These are phyloP conservation scores for Exophiala xenobiotica DNA, from an alignment of 2,329 filamentous ascomycete species.

Conservation along the genomic window DNA sequence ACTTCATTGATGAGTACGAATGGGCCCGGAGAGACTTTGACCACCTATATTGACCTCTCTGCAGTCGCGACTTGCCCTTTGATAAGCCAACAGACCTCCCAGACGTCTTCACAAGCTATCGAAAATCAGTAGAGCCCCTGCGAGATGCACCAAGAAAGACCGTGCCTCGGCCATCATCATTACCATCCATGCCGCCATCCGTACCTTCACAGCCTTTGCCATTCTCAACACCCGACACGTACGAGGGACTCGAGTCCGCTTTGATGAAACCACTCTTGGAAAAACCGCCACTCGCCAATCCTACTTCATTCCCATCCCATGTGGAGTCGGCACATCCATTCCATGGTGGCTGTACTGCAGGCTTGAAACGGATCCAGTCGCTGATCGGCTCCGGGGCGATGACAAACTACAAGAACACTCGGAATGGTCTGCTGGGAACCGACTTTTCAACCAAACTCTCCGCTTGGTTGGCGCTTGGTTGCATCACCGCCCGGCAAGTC, in stretches of 20 bases:
- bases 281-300: slow-evolving; percentile 51
- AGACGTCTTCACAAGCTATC: slow-evolving; percentile 73
- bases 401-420: slow-evolving; percentile 65
- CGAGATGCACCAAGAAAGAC: slow-evolving; percentile 61
- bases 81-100: slow-evolving; percentile 60
- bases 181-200: slow-evolving; percentile 59
- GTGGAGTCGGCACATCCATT: slow-evolving; percentile 65
- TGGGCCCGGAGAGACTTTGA: not conserved
- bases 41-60: not conserved
- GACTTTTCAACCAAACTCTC: slow-evolving; percentile 77
- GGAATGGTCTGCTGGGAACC: slow-evolving; percentile 68
- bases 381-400: slow-evolving; percentile 62
- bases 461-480: slow-evolving; percentile 69
- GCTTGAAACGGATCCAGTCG: slow-evolving; percentile 58
- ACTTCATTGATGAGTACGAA: slow-evolving; percentile 74
- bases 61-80: slow-evolving; percentile 66
- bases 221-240: slow-evolving; percentile 61
- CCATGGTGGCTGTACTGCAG: slow-evolving; percentile 64
- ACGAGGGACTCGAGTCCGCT: slow-evolving; percentile 54
- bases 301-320: slow-evolving; percentile 51
- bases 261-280: slow-evolving; percentile 59
- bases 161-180: slow-evolving; percentile 53
- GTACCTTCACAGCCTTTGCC: slow-evolving; percentile 61
- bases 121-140: slow-evolving; percentile 71
- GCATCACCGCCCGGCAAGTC: slow-evolving; percentile 69